These are phyloP conservation scores for Micromonas commoda DNA, from an alignment of 139 green algal genomes.

Conservation along the genomic window DNA sequence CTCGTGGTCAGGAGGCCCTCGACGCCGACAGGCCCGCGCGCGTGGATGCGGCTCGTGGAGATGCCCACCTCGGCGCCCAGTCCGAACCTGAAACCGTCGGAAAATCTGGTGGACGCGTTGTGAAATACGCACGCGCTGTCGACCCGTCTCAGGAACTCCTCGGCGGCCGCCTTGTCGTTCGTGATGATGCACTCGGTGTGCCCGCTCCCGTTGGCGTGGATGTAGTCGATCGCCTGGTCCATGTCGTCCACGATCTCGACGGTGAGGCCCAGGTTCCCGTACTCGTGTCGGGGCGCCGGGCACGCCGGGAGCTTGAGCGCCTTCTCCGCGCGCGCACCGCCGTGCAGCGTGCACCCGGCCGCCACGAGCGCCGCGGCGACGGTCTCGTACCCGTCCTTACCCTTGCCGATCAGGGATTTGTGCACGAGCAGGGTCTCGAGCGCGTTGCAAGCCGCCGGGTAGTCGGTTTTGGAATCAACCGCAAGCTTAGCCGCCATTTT, in stretches of 20 bases:
- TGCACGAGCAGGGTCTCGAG: slow-evolving; percentile 89
- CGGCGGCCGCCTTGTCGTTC: slow-evolving; percentile 46
- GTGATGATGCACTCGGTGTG: slow-evolving; percentile 86
- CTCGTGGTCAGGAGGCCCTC: slow-evolving; percentile 93
- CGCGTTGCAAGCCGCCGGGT: slow-evolving; percentile 96
- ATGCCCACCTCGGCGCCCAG: slow-evolving; percentile 86
- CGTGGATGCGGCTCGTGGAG: slow-evolving; percentile 93
- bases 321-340: slow-evolving; percentile 36
- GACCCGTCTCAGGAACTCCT: slow-evolving; percentile 78
- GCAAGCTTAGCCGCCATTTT: slow-evolving; percentile 53
- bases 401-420: slow-evolving; percentile 40
- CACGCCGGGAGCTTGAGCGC: slow-evolving; percentile 33
- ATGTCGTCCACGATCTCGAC: slow-evolving; percentile 79
- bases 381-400: slow-evolving; percentile 33
- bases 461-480: slow-evolving; percentile 91
- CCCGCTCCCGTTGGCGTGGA: slow-evolving; percentile 74
- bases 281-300: slow-evolving; percentile 65
- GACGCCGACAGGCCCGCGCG: slow-evolving; percentile 92
- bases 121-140: slow-evolving; percentile 69
- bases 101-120: slow-evolving; percentile 91
- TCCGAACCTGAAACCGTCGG: slow-evolving; percentile 93
- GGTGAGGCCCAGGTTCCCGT: slow-evolving; percentile 52
- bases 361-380: slow-evolving; percentile 55
- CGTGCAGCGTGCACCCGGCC: slow-evolving; percentile 55
- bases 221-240: slow-evolving; percentile 81